A percentile compares a stretch with the other conserved stretches of the same genome.
Conservation (phyloP, 192 early-diverging fungal species). For the Phlyctochytrium arcticum region DNA sequence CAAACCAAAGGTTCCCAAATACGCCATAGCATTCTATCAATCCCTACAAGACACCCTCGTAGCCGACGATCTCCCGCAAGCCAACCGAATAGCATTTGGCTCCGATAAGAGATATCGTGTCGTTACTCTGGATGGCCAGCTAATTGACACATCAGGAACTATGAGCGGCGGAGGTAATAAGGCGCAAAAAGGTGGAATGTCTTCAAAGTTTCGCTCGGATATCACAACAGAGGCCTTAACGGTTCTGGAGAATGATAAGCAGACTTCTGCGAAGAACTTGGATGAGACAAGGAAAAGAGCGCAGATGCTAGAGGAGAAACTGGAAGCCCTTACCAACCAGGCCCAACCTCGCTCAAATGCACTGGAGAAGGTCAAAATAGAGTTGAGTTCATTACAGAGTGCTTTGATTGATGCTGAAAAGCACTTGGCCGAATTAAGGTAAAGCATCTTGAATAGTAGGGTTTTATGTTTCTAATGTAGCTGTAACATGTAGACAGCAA, state of each 20-base stretch:
- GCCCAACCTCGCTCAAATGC: constrained; percentile 6
- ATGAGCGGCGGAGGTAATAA: constrained; percentile 88
- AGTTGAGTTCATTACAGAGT: constrained; percentile 21
- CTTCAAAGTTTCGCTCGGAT: constrained; percentile 55
- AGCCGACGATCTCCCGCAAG: constrained; percentile 73
- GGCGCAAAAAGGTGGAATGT: constrained; percentile 82
- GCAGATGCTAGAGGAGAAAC: constrained; percentile 14
- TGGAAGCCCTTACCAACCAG: constrained; percentile 2
- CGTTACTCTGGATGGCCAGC: constrained; percentile 86
- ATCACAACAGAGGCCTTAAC: constrained; percentile 25
- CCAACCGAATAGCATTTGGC: constrained; percentile 81
- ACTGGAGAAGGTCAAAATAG: constrained; percentile 19
- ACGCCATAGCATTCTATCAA: constrained; percentile 81
- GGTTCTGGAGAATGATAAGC: constrained; percentile 45
- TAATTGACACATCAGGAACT: constrained; percentile 88
- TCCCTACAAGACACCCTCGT: constrained; percentile 85
- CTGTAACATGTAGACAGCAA: constrained; percentile 31
- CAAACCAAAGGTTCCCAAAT: constrained; percentile 65
- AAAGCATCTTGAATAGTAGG: no score
- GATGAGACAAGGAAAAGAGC: background rate
- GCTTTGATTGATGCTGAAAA: constrained; percentile 67
- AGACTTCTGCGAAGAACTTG: constrained; percentile 5
- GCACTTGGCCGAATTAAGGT: no score
- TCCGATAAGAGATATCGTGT: constrained; percentile 80
- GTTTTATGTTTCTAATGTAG: background rate